Percentiles rank a stretch among this genome's conserved stretches.
Evolutionary conservation across 2,329 filamentous ascomycete species (phyloP).

Genomic region (Ceratocystis eucalypticola): DNA sequence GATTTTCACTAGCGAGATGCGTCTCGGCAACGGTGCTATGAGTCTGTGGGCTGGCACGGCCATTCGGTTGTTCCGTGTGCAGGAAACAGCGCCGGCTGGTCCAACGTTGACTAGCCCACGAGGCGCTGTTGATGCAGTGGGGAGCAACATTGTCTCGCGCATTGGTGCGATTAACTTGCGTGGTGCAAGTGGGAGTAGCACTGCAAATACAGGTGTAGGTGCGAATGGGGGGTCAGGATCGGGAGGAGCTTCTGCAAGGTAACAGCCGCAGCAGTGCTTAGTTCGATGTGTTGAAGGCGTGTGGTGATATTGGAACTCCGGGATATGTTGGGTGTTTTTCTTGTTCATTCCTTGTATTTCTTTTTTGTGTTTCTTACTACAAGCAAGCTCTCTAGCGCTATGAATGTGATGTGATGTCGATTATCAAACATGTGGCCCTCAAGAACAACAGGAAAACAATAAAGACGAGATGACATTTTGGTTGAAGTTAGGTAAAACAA

Average conservation of each 20-base stretch:
- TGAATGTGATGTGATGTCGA: neutral
- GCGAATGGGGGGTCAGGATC: neutral
- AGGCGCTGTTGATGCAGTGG: constrained; percentile 85
- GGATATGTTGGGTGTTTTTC: neutral
- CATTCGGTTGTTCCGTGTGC: constrained; percentile 79
- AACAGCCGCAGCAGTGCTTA: neutral
- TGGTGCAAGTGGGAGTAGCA: constrained; percentile 25
- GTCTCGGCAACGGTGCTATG: constrained; percentile 75
- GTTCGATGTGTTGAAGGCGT: neutral
- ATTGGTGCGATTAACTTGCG: constrained; percentile 71
- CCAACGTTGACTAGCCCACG: constrained; percentile 73
- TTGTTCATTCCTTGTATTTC: constrained; percentile 3
- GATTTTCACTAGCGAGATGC: constrained; percentile 81
- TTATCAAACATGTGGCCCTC: neutral
- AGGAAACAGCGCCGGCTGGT: constrained; percentile 66
- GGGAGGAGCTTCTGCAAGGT: neutral
- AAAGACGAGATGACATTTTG: no score
- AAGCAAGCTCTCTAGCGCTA: neutral
- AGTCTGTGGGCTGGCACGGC: constrained; percentile 68
- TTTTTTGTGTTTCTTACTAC: neutral
- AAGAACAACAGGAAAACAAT: neutral
- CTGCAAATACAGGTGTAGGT: neutral
- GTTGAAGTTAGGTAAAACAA: no score
- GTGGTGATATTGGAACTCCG: neutral
- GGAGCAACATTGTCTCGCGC: constrained; percentile 73